phyloP scores from a whole-genome alignment of 306 rosid genomes.

The Acmispon strigosus region DNA sequence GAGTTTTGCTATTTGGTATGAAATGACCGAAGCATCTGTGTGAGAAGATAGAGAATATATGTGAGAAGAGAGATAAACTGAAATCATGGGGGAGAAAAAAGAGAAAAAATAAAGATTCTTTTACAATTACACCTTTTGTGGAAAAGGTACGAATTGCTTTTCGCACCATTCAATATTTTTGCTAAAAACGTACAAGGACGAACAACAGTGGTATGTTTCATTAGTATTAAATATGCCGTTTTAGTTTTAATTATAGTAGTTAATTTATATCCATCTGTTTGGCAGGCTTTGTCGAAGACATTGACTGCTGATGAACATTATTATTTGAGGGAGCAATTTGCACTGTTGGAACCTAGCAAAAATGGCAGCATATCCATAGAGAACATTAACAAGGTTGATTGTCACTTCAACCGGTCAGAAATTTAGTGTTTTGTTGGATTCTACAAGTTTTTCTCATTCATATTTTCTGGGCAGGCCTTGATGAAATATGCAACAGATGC shows the following conservation, averaged over 20 bases:
- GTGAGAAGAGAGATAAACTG: no score
- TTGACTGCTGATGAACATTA: constrained; percentile 79
- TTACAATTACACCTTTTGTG: no score
- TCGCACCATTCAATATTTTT: no score
- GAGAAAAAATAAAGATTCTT: no score
- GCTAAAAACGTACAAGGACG: background rate
- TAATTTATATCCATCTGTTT: constrained; percentile 21
- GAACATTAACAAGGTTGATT: constrained; percentile 56
- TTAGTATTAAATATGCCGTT: background rate
- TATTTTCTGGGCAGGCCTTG: constrained; percentile 56
- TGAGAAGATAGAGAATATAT: no score
- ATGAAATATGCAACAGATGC: constrained; percentile 80
- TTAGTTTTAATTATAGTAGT: background rate
- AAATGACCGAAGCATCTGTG: no score
- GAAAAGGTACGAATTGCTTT: no score
- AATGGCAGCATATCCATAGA: constrained; percentile 76
- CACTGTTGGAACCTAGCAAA: constrained; percentile 77
- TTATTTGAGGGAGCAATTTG: constrained; percentile 85
- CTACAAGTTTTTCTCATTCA: constrained; percentile 6
- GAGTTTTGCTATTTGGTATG: no score
- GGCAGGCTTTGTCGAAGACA: constrained; percentile 92
- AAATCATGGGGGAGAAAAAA: no score
- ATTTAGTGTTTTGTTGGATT: constrained; percentile 1
- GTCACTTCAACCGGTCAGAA: background rate
- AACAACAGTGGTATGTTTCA: background rate